A percentile compares a stretch with the other conserved stretches of the same genome.
These are phyloP conservation scores for Alternaria alternata DNA, from an alignment of 2,329 filamentous ascomycete species.

Conservation along the genomic window DNA sequence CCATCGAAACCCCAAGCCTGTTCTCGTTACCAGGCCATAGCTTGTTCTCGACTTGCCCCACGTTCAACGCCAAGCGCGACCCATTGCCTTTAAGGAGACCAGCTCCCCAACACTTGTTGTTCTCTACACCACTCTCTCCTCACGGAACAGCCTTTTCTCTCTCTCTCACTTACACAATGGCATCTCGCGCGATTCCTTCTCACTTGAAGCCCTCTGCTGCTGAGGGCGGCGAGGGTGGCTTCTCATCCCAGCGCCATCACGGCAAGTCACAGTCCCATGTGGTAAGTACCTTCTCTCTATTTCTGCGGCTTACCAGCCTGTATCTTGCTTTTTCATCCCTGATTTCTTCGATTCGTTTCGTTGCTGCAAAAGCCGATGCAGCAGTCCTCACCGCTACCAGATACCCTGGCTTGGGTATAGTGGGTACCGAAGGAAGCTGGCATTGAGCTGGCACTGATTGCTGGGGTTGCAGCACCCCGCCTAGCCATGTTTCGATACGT, in stretches of 20 bases:
- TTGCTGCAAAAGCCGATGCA: not conserved
- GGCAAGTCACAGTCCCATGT: constrained; percentile 87
- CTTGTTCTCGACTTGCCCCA: constrained; percentile 38
- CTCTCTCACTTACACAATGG: constrained; percentile 63
- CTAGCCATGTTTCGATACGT: not conserved
- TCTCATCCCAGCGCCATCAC: constrained; percentile 71
- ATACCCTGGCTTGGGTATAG: not conserved
- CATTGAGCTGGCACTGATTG: not conserved
- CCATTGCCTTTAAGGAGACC: constrained; percentile 35
- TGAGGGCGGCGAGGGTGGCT: constrained; percentile 52
- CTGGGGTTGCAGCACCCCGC: not conserved
- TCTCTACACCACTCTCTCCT: constrained; percentile 14
- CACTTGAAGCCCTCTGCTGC: constrained; percentile 75
- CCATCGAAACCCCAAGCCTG: constrained; percentile 13
- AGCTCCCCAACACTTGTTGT: constrained; percentile 27
- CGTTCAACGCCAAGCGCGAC: constrained; percentile 23
- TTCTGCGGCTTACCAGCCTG: not conserved
- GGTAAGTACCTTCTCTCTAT: constrained; percentile 65
- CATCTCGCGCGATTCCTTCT: constrained; percentile 76
- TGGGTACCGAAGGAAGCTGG: not conserved
- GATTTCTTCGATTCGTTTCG: not conserved
- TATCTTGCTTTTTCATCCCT: not conserved
- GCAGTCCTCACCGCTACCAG: not conserved
- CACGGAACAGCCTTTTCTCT: constrained; percentile 8
- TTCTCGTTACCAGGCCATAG: constrained; percentile 24